Evolutionary conservation across 2,329 filamentous ascomycete species (phyloP), one percentile per base, ranked within the genome.

Genomic region (Penicillium olsonii): DNA sequence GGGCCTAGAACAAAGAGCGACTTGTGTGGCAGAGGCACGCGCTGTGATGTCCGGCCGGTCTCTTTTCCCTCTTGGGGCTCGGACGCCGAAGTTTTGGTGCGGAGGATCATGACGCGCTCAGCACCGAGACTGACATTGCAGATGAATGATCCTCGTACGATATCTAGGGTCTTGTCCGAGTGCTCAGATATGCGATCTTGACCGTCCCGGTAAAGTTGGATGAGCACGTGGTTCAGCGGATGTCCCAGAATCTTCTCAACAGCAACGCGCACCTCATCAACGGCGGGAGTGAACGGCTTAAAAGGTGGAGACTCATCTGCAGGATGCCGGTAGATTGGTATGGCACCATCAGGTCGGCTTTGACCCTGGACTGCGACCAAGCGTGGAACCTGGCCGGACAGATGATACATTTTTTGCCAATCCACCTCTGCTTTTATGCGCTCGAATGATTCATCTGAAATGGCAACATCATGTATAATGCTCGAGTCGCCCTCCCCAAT

Each of bases 151-250:
- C 80, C 84, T 20, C 81, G 83, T 11, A 84, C 85, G 48, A 99
- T 94, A 67, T 99, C 94, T 19, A 99, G 77, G 0, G 92, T 96
- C 73, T 99, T 99, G 68, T 99, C 94, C 33, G 90, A 95, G 66
- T 99, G 94, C 67, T 99, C 94, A 0, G 90, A 94, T 54, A 99
- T 99, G 67, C 90, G 90, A 71, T 99, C 94, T 40, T 83, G 84
- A 2, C 92, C 90, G 59, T 82, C 81, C n/a, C 94, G 88, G 65
- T 99, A 99, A 50, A 91, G 82, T 65, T 99, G 94, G 38, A 99
- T 95, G 40, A 99, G 75, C 1, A 86, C 92, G 67, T 99, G 94
- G 63, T 99, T 99, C 35, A 99, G 73, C 1, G 82, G 75, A 63
- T 97, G 94, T 0, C 88, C 87, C 1, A 95, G 78, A 14, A 83